Evolutionary conservation across 2,329 filamentous ascomycete species (phyloP).

Genomic region (Phyllosticta paracitricarpa): DNA sequence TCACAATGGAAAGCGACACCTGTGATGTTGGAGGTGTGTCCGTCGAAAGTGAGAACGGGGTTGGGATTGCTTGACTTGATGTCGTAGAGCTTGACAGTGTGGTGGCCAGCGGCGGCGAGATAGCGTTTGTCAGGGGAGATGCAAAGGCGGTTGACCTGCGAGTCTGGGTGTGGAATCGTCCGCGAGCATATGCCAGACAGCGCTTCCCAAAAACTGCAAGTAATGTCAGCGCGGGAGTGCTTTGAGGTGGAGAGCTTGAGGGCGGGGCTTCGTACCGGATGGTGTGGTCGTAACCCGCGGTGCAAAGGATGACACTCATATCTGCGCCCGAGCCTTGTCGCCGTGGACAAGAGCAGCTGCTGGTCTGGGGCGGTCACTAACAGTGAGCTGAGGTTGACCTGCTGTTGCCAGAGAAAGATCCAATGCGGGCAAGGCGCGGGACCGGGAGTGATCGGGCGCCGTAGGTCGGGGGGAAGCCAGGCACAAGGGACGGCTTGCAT

Average conservation of each 20-base stretch:
- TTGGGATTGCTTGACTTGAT: constrained; percentile 98
- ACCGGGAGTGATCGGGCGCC: background rate
- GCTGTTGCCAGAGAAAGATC: background rate
- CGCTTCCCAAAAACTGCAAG: constrained; percentile 85
- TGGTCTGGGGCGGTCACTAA: background rate
- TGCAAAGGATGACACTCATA: constrained; percentile 60
- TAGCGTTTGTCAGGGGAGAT: constrained; percentile 98
- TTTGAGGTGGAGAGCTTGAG: background rate
- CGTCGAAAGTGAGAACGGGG: constrained; percentile 85
- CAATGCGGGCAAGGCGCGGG: background rate
- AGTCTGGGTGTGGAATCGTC: constrained; percentile 96
- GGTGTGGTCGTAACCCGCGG: constrained; percentile 66
- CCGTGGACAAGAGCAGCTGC: background rate
- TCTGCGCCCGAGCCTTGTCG: background rate
- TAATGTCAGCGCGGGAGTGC: background rate
- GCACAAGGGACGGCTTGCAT: too few relatives aligned
- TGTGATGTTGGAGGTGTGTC: constrained; percentile 91
- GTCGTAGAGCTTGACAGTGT: constrained; percentile 94
- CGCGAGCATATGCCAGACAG: constrained; percentile 95
- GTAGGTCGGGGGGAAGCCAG: too few relatives aligned
- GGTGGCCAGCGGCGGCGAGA: constrained; percentile 69
- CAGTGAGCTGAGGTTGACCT: background rate
- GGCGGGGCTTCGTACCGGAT: constrained; percentile 48
- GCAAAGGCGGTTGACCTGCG: constrained; percentile 94
- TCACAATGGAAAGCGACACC: constrained; percentile 97